phyloP scores from a whole-genome alignment of 768 basidiomycete species.

The Calocera cornea region DNA sequence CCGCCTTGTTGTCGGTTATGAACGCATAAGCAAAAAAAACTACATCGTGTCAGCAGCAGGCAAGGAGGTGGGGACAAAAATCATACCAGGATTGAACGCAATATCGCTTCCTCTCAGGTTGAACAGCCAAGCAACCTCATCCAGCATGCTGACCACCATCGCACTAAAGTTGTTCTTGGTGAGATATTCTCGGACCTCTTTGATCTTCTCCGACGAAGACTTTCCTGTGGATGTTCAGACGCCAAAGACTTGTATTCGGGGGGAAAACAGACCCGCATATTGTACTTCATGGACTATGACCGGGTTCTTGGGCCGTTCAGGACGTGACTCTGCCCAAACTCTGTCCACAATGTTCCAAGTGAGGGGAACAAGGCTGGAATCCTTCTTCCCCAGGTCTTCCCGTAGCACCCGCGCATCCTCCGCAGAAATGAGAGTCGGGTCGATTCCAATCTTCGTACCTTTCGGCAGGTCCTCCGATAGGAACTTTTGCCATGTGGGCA shows the following conservation, averaged over 20 bases:
- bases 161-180: conserved; percentile 45
- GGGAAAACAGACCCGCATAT: conserved; percentile 44
- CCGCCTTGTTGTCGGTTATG: conserved; percentile 41
- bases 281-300: conserved; percentile 59
- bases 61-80: background rate
- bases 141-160: conserved; percentile 72
- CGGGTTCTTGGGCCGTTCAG: conserved; percentile 49
- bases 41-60: conserved; percentile 17
- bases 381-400: conserved; percentile 38
- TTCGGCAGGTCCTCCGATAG: conserved; percentile 55
- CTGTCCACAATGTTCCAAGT: conserved; percentile 59
- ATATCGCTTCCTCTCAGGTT: conserved; percentile 89
- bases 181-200: conserved; percentile 49
- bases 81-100: conserved; percentile 60
- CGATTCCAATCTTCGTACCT: conserved; percentile 62
- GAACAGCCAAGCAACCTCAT: conserved; percentile 90
- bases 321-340: conserved; percentile 58
- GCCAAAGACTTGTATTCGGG: background rate
- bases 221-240: conserved; percentile 33
- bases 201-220: conserved; percentile 52
- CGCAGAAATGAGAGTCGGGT: conserved; percentile 61
- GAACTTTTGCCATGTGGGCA: conserved; percentile 85
- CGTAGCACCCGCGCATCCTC: conserved; percentile 52
- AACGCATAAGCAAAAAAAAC: conserved; percentile 91
- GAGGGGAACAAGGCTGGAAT: conserved; percentile 56